phyloP scores from a whole-genome alignment of 202 grass and related monocot genomes.

The Saccharum hybrid region DNA sequence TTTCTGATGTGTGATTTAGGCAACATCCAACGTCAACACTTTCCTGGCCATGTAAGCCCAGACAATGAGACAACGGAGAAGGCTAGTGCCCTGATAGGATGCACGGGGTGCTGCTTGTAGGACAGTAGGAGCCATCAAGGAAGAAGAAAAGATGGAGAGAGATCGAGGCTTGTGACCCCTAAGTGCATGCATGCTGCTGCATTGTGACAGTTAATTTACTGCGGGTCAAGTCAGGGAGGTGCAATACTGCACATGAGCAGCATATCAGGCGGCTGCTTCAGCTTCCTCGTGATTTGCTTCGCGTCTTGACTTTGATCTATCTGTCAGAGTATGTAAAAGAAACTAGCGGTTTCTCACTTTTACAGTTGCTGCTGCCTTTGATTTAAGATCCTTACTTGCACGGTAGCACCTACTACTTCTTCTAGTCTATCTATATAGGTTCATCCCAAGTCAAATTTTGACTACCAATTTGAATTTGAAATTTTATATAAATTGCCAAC shows the following conservation, averaged over 20 bases:
- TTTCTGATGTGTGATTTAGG: no score
- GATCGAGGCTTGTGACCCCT: constrained; percentile 28
- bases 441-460: no score
- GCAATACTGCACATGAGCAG: not conserved
- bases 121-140: constrained; percentile 3
- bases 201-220: constrained; percentile 28
- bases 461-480: no score
- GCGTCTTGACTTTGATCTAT: constrained; percentile 20
- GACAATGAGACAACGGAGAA: constrained; percentile 45
- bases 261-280: constrained; percentile 28
- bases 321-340: not conserved
- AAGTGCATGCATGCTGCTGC: constrained; percentile 25
- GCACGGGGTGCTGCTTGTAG: no score
- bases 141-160: constrained; percentile 9
- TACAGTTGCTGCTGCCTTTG: no score
- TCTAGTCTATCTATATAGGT: no score
- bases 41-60: constrained; percentile 33
- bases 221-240: constrained; percentile 9
- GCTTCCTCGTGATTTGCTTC: constrained; percentile 20
- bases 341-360: not conserved
- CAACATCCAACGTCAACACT: no score
- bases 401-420: not conserved
- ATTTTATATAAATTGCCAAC: no score
- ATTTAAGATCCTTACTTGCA: no score
- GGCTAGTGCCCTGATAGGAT: not conserved